A percentile compares a stretch with the other conserved stretches of the same genome.
Evolutionary conservation across 805 yeast genomes (phyloP).

Genomic region (Metschnikowia borealis): DNA sequence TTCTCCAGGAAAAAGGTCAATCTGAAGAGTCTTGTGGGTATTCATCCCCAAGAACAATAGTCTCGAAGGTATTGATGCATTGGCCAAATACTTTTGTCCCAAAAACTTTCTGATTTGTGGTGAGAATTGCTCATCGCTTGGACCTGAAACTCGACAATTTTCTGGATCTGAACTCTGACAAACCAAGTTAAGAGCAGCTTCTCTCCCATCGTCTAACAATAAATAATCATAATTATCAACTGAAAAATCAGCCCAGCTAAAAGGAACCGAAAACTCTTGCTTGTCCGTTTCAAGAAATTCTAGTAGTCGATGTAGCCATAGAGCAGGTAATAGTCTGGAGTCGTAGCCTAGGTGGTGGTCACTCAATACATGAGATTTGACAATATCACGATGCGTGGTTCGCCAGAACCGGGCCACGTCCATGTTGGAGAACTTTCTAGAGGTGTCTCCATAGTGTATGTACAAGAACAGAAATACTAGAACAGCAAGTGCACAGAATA

Average conservation of each 20-base stretch:
- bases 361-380: not conserved
- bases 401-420: slow-evolving; percentile 6
- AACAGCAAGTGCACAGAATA: not conserved
- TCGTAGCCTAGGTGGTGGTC: not conserved
- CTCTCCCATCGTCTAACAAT: not conserved
- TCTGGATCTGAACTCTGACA: not conserved
- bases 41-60: not conserved
- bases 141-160: not conserved
- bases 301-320: not conserved
- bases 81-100: not conserved
- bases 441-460: too few species aligned
- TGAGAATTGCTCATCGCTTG: not conserved
- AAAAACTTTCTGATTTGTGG: not conserved
- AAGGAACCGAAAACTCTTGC: not conserved
- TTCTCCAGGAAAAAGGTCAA: not conserved
- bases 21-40: not conserved
- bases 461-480: not conserved
- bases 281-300: not conserved
- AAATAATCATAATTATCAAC: not conserved
- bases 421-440: not conserved
- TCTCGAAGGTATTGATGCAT: not conserved
- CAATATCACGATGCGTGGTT: slow-evolving; percentile 14
- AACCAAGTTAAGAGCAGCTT: not conserved
- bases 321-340: slow-evolving; percentile 3
- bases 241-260: not conserved